Percentiles rank a stretch among this genome's conserved stretches.
phyloP scores from a whole-genome alignment of 495 filamentous ascomycete genomes.

The Hyaloscypha bicolor region DNA sequence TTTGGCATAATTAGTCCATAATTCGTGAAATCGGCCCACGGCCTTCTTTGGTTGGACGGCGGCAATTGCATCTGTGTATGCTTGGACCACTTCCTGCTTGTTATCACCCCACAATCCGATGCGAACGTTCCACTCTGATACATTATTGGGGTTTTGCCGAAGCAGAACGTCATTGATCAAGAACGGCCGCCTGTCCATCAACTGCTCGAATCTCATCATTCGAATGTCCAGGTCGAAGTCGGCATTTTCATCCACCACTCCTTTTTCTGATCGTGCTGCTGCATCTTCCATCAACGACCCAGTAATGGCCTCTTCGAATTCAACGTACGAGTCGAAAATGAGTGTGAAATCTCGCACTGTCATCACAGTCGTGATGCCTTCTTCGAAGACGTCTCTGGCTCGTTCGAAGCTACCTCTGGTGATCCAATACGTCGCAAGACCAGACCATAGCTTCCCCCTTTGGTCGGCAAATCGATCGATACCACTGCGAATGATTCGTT shows the following conservation, averaged over 20 bases:
- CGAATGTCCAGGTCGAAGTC: slow-evolving; percentile 97
- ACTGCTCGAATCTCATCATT: slow-evolving; percentile 96
- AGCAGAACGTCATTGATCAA: slow-evolving; percentile 95
- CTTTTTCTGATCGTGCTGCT: slow-evolving; percentile 78
- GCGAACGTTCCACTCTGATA: slow-evolving; percentile 95
- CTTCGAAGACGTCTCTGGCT: slow-evolving; percentile 92
- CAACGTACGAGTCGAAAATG: slow-evolving; percentile 93
- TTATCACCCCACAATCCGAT: slow-evolving; percentile 96
- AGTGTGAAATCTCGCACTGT: slow-evolving; percentile 98
- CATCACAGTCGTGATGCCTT: slow-evolving; percentile 97
- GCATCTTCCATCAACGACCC: slow-evolving; percentile 87
- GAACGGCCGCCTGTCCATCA: slow-evolving; percentile 97
- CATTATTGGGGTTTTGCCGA: slow-evolving; percentile 95
- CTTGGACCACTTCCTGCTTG: slow-evolving; percentile 86
- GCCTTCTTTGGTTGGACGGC: slow-evolving; percentile 95
- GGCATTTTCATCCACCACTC: slow-evolving; percentile 77
- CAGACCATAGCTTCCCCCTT: slow-evolving; percentile 94
- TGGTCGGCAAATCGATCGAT: slow-evolving; percentile 94
- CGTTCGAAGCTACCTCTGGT: slow-evolving; percentile 86
- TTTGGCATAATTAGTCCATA: slow-evolving; percentile 98
- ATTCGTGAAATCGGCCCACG: slow-evolving; percentile 87
- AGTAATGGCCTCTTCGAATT: slow-evolving; percentile 97
- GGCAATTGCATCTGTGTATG: slow-evolving; percentile 92
- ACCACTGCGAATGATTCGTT: slow-evolving; percentile 90
- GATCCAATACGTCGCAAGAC: slow-evolving; percentile 96